Evolutionary conservation across 306 rosid species (phyloP).

Genomic region (Psophocarpus tetragonolobus): DNA sequence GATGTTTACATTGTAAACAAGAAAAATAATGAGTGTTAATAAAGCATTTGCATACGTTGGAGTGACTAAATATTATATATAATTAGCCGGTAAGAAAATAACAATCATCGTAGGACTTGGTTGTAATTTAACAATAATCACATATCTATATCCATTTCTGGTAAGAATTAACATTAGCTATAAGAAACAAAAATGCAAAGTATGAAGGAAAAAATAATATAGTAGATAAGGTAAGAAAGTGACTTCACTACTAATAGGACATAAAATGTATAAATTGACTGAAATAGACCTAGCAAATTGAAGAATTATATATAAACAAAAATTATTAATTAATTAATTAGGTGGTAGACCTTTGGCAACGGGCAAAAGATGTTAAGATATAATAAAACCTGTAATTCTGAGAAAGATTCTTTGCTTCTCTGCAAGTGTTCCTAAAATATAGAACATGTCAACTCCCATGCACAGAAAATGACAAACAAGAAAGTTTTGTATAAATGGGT

Average conservation of each 20-base stretch:
- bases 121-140: not conserved
- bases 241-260: conserved; percentile 33
- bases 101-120: not conserved
- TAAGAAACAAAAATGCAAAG: not conserved
- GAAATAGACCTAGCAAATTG: conserved; percentile 31
- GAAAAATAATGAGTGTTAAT: not conserved
- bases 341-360: conserved; percentile 44
- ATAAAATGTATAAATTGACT: not conserved
- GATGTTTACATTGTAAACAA: too few relatives aligned
- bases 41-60: not conserved
- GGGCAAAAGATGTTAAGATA: conserved; percentile 35
- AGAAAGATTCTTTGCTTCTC: conserved; percentile 55
- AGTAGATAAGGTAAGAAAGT: conserved; percentile 18
- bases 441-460: conserved; percentile 60
- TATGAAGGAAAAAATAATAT: not conserved
- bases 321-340: conserved; percentile 18
- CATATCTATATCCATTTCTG: not conserved
- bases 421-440: conserved; percentile 48
- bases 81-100: not conserved
- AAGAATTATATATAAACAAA: conserved; percentile 19
- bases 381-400: conserved; percentile 40
- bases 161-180: not conserved
- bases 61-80: not conserved
- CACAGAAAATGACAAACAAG: conserved; percentile 48
- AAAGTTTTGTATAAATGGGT: conserved; percentile 29